Percentiles rank a stretch among this genome's conserved stretches.
Conservation (phyloP, 352 stramenopile species). For the Phytophthora sp. region DNA sequence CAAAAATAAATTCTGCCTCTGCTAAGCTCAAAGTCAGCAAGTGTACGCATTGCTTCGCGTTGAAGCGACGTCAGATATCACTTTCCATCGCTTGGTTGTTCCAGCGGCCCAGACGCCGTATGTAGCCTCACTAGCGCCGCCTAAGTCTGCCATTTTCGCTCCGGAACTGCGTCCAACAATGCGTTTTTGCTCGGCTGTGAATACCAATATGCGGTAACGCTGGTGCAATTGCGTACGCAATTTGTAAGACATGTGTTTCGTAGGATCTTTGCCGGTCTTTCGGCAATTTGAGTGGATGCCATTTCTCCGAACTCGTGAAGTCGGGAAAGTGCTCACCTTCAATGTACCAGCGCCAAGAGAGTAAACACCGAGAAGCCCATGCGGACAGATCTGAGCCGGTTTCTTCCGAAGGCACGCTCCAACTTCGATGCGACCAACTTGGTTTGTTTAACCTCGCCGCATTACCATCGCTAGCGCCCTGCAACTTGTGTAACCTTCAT, state of each 20-base stretch:
- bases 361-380: not conserved
- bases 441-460: constrained; percentile 1
- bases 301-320: not conserved
- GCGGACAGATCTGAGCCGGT: not conserved
- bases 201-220: not conserved
- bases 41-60: constrained; percentile 12
- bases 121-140: constrained; percentile 16
- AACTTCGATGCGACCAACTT: not conserved
- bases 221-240: not conserved
- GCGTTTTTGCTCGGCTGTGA: not conserved
- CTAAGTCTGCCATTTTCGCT: not conserved
- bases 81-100: not conserved
- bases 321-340: not conserved
- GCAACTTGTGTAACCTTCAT: not conserved
- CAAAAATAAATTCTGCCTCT: constrained; percentile 1
- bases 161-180: not conserved
- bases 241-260: not conserved
- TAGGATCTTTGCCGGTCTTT: not conserved
- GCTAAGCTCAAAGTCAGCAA: constrained; percentile 10
- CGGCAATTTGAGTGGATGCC: not conserved
- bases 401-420: not conserved
- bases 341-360: constrained; percentile 1
- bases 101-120: not conserved
- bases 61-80: constrained; percentile 5
- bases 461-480: not conserved